Percentiles rank a stretch among this genome's conserved stretches.
Conservation (phyloP, 2,329 filamentous ascomycete species). For the Mollisiaceae sp. region DNA sequence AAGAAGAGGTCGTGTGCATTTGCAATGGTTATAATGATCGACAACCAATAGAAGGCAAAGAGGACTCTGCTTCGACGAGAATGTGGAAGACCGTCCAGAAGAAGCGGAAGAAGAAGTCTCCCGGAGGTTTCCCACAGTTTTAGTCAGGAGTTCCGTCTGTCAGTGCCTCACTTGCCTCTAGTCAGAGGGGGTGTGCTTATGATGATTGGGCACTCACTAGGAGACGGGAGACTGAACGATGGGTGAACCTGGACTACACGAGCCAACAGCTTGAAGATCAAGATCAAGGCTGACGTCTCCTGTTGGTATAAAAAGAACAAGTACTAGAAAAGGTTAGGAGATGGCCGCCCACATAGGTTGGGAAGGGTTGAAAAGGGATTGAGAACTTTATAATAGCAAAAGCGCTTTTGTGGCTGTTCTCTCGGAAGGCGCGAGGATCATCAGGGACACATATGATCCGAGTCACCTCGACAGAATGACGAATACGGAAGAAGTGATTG, state of each 20-base stretch:
- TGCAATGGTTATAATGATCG: slow-evolving; percentile 1
- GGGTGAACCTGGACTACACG: neutral
- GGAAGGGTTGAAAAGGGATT: neutral
- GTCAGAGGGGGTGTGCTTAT: neutral
- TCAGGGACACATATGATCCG: slow-evolving; percentile 28
- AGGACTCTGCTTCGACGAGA: slow-evolving; percentile 4
- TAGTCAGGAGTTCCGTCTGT: slow-evolving; percentile 14
- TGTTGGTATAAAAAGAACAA: slow-evolving; percentile 10
- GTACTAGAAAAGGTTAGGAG: slow-evolving; percentile 16
- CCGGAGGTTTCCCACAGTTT: slow-evolving; percentile 20
- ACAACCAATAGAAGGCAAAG: slow-evolving; percentile 3
- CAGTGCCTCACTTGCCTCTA: slow-evolving; percentile 28
- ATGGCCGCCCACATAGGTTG: neutral
- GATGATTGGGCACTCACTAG: slow-evolving; percentile 29
- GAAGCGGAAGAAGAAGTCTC: slow-evolving; percentile 5
- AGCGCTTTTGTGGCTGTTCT: slow-evolving; percentile 14
- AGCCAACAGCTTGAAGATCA: slow-evolving; percentile 6
- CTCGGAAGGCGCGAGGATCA: slow-evolving; percentile 29
- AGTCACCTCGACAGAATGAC: neutral
- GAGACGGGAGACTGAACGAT: slow-evolving; percentile 6
- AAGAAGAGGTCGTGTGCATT: slow-evolving; percentile 7
- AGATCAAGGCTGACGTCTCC: slow-evolving; percentile 1
- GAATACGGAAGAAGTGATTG: neutral
- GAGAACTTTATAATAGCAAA: slow-evolving; percentile 17
- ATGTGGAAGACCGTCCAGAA: neutral